Percentiles rank a stretch among this genome's conserved stretches.
Evolutionary conservation across 2,329 filamentous ascomycete species (phyloP).

Genomic region (Botrytis aclada): DNA sequence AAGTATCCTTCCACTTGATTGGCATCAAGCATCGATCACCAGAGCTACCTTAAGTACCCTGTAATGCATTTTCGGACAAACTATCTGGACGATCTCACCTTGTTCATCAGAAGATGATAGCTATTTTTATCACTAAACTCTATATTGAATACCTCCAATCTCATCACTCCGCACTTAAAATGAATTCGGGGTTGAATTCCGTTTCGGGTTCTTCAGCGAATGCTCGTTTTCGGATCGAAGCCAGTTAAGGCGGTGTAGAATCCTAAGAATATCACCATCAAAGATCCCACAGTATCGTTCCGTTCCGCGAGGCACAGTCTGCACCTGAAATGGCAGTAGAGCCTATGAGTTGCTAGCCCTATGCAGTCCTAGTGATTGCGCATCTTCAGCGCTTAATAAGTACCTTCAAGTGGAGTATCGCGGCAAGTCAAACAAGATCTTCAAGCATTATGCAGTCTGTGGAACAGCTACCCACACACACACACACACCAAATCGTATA

Average conservation of each 20-base stretch:
- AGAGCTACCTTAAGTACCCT: background rate
- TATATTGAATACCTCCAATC: background rate
- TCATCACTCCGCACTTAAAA: background rate
- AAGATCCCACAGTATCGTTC: slow-evolving; percentile 15
- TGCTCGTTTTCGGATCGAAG: background rate
- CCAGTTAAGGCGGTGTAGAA: slow-evolving; percentile 2
- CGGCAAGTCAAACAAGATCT: slow-evolving; percentile 9
- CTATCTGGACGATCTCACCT: background rate
- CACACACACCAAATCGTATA: background rate
- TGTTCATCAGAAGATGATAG: background rate
- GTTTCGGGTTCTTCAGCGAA: background rate
- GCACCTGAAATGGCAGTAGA: background rate
- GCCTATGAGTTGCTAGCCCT: background rate
- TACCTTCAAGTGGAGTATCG: background rate
- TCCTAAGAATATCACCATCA: background rate
- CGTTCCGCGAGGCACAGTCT: slow-evolving; percentile 20
- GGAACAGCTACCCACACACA: background rate
- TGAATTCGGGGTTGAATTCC: background rate
- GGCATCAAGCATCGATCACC: background rate
- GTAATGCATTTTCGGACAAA: background rate
- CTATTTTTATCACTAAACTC: background rate
- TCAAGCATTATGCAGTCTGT: background rate
- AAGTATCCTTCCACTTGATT: background rate
- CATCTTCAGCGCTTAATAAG: slow-evolving; percentile 13
- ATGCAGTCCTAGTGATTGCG: background rate